Conservation (phyloP, 2,329 filamentous ascomycete species). For the Scytalidium lignicola region DNA sequence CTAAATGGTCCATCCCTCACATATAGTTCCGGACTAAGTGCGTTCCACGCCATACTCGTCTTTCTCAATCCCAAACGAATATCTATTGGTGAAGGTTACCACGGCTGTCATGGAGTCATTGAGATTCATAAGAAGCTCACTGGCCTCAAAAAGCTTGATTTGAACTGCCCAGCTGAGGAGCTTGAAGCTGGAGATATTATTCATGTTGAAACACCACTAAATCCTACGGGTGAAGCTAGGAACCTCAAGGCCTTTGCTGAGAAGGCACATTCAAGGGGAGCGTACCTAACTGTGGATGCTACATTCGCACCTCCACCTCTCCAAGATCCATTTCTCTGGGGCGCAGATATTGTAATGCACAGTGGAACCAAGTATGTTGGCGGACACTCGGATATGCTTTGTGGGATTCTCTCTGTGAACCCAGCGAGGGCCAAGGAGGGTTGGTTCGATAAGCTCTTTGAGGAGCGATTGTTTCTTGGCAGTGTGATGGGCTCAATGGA, state of each 20-base stretch:
- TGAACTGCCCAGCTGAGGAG: slow-evolving; percentile 62
- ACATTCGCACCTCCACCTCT: slow-evolving; percentile 91
- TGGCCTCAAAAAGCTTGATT: slow-evolving; percentile 64
- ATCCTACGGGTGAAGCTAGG: slow-evolving; percentile 79
- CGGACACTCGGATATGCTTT: slow-evolving; percentile 90
- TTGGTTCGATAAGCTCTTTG: slow-evolving; percentile 56
- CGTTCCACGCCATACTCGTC: slow-evolving; percentile 85
- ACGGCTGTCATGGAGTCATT: slow-evolving; percentile 88
- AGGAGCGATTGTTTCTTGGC: slow-evolving; percentile 73
- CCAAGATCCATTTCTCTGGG: slow-evolving; percentile 76
- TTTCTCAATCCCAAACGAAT: slow-evolving; percentile 77
- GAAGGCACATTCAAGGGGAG: slow-evolving; percentile 66
- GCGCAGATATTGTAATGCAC: slow-evolving; percentile 87
- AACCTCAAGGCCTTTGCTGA: slow-evolving; percentile 67
- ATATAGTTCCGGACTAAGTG: slow-evolving; percentile 80
- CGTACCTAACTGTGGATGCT: slow-evolving; percentile 76
- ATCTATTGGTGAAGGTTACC: slow-evolving; percentile 81
- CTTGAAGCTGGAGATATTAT: slow-evolving; percentile 77
- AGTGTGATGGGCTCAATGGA: slow-evolving; percentile 85
- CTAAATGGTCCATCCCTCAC: slow-evolving; percentile 66
- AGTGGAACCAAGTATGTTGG: slow-evolving; percentile 94
- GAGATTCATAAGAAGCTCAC: slow-evolving; percentile 68
- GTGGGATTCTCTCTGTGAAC: slow-evolving; percentile 70
- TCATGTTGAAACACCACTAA: slow-evolving; percentile 89
- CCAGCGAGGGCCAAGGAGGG: slow-evolving; percentile 41